Conservation (phyloP, 176 grass and related monocot species). For the Carex kokanica region DNA sequence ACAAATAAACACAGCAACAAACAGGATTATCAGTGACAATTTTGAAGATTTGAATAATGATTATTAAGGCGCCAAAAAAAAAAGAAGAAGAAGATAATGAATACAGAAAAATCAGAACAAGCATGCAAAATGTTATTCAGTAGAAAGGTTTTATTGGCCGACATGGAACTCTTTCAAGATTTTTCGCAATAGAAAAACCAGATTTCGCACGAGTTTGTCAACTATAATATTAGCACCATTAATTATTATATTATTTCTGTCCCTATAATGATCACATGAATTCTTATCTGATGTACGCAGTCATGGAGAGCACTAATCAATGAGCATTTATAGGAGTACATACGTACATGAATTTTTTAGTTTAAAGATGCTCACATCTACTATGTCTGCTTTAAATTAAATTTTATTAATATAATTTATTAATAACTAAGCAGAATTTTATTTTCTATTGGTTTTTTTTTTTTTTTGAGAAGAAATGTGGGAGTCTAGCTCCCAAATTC, state of each 20-base stretch:
- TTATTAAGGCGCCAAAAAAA: too few relatives aligned
- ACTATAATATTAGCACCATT: not conserved
- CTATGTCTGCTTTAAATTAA: not conserved
- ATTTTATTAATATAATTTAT: not conserved
- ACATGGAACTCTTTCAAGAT: not conserved
- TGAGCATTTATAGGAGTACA: not conserved
- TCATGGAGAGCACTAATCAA: slow-evolving; percentile 6
- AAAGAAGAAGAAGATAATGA: too few relatives aligned
- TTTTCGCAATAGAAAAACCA: not conserved
- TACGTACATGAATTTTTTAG: not conserved
- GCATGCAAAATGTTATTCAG: too few relatives aligned
- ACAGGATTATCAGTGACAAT: too few relatives aligned
- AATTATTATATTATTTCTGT: not conserved
- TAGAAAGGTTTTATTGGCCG: not conserved
- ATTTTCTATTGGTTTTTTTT: too few relatives aligned
- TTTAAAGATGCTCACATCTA: not conserved
- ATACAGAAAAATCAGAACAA: not conserved
- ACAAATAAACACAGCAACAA: not conserved
- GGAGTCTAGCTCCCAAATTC: too few relatives aligned
- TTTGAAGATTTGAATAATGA: too few relatives aligned
- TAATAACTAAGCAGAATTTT: not conserved
- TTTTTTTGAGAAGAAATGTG: too few relatives aligned
- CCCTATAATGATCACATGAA: not conserved
- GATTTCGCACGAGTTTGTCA: slow-evolving; percentile 15
- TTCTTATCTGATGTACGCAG: slow-evolving; percentile 1